Evolutionary conservation across 2,329 filamentous ascomycete genomes (phyloP).

Genomic region (Hypoxylon sp.): DNA sequence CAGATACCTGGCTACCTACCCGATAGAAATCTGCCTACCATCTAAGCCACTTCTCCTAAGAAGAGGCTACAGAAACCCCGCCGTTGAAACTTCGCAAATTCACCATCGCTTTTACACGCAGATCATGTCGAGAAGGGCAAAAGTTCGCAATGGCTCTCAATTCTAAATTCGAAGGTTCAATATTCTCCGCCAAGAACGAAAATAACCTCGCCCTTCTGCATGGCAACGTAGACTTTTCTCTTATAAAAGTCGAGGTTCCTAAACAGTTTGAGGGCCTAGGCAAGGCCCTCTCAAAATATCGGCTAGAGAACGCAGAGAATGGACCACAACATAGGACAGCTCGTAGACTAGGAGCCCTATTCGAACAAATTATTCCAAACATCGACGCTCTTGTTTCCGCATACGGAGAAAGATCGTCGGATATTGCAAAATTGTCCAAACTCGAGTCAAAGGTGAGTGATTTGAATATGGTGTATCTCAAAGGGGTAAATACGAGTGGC

Average conservation of each 20-base stretch:
- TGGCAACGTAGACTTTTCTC: slow-evolving; percentile 15
- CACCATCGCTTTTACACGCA: neutral
- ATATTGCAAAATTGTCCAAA: slow-evolving; percentile 28
- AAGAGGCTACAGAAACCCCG: neutral
- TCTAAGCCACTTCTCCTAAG: too few relatives aligned
- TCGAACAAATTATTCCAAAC: slow-evolving; percentile 52
- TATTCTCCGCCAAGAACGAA: neutral
- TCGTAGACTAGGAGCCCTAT: slow-evolving; percentile 56
- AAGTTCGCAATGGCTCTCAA: neutral
- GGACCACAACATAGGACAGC: slow-evolving; percentile 53
- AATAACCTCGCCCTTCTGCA: neutral
- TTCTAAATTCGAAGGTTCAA: neutral
- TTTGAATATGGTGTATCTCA: neutral
- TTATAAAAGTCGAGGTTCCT: slow-evolving; percentile 20
- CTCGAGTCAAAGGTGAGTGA: neutral
- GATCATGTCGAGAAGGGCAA: neutral
- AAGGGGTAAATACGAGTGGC: too few relatives aligned
- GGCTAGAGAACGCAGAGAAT: slow-evolving; percentile 12
- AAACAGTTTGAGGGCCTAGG: slow-evolving; percentile 15
- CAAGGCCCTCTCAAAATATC: neutral
- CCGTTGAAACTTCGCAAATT: neutral
- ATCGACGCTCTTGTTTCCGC: slow-evolving; percentile 41
- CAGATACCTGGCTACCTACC: neutral
- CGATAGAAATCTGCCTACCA: neutral
- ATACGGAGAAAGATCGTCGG: slow-evolving; percentile 43